phyloP scores from a whole-genome alignment of 768 basidiomycete species.

The Dioszegia crocea region DNA sequence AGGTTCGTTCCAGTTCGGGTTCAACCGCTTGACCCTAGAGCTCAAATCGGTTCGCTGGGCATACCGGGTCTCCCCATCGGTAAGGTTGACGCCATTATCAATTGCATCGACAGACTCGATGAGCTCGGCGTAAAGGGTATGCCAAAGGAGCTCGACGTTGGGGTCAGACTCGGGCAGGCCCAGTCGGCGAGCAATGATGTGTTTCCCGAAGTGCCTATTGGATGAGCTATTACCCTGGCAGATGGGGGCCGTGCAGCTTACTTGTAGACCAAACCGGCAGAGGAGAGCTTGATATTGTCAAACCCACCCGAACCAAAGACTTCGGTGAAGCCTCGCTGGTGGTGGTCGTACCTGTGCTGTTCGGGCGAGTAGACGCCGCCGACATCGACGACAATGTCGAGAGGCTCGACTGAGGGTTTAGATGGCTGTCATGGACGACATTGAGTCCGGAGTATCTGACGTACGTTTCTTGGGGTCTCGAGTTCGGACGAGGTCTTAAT shows the following conservation, averaged over 20 bases:
- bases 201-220: conserved; percentile 69
- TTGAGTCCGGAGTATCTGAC: conserved; percentile 8
- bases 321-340: conserved; percentile 87
- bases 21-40: conserved; percentile 73
- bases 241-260: conserved; percentile 48
- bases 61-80: conserved; percentile 63
- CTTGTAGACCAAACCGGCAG: conserved; percentile 96
- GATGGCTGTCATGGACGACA: background rate
- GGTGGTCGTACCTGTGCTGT: conserved; percentile 83
- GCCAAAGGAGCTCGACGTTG: conserved; percentile 70
- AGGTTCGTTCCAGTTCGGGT: conserved; percentile 87
- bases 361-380: conserved; percentile 83
- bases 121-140: conserved; percentile 88
- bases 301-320: conserved; percentile 71
- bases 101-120: conserved; percentile 80
- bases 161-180: conserved; percentile 58
- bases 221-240: background rate
- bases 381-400: conserved; percentile 94
- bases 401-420: conserved; percentile 55
- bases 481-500: conserved; percentile 45
- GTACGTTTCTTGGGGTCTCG: conserved; percentile 46
- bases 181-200: conserved; percentile 67
- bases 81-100: conserved; percentile 90
- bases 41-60: conserved; percentile 75
- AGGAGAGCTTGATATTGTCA: conserved; percentile 74